phyloP scores from a whole-genome alignment of 225 moss, liverwort and hornwort species.

The Marchantia polymorpha region DNA sequence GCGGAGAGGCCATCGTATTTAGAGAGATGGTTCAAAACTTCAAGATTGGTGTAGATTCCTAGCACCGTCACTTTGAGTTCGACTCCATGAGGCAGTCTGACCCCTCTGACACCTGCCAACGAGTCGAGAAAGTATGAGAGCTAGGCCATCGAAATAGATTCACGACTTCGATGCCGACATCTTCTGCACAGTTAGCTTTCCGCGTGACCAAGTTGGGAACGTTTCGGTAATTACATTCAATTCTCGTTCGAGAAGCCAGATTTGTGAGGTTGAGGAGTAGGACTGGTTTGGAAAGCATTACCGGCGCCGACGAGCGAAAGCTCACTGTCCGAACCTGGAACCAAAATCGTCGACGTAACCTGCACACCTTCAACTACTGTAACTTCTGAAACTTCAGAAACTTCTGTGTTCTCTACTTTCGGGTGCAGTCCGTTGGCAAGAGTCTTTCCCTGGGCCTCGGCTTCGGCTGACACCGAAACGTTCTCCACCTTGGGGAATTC shows the following conservation, averaged over 20 bases:
- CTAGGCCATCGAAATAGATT: not conserved
- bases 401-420: too few relatives aligned
- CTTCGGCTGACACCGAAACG: not conserved
- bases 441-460: not conserved
- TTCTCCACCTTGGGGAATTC: not conserved
- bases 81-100: constrained; percentile 8
- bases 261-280: too few relatives aligned
- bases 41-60: constrained; percentile 4
- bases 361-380: constrained; percentile 11
- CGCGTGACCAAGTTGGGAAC: not conserved
- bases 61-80: constrained; percentile 21
- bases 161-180: not conserved
- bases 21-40: constrained; percentile 2
- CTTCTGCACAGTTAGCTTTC: too few relatives aligned
- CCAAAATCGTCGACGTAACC: not conserved
- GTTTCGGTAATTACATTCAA: not conserved
- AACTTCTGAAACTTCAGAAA: too few relatives aligned
- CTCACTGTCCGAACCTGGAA: not conserved
- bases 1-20: not conserved
- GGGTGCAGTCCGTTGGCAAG: too few relatives aligned
- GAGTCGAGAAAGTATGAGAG: not conserved
- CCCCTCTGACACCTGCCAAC: constrained; percentile 5
- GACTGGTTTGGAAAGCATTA: not conserved
- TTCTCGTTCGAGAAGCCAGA: not conserved
- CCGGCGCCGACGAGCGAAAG: constrained; percentile 12